phyloP scores from a whole-genome alignment of 345 rosid species.

The Eucalyptus albens region DNA sequence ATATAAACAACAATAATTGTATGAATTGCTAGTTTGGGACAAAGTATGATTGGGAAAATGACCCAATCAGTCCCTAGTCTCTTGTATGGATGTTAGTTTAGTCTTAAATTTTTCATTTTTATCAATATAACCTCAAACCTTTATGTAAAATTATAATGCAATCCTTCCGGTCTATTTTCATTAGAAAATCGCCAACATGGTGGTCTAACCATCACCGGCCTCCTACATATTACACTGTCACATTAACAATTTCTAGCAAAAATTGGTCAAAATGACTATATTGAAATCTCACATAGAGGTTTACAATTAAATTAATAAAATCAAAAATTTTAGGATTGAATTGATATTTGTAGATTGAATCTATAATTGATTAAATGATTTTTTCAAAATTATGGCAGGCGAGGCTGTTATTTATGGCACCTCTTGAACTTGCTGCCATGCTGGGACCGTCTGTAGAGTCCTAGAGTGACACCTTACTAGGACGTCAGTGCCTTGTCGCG shows the following conservation, averaged over 20 bases:
- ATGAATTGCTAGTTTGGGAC: background rate
- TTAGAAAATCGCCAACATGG: rapidly evolving
- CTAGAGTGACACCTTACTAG: background rate
- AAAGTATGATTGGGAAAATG: background rate
- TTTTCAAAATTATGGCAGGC: background rate
- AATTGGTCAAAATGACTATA: background rate
- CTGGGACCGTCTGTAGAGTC: background rate
- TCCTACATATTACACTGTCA: background rate
- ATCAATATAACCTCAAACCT: background rate
- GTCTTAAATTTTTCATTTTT: background rate
- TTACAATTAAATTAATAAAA: background rate
- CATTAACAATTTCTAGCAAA: background rate
- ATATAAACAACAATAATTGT: background rate
- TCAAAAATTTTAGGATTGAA: rapidly evolving
- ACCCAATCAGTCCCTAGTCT: rapidly evolving
- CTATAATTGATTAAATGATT: background rate
- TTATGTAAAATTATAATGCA: background rate
- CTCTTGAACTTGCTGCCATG: background rate
- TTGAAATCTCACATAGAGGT: background rate
- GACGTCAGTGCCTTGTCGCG: background rate
- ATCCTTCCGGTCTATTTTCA: background rate
- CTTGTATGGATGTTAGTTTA: background rate
- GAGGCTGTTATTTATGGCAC: background rate
- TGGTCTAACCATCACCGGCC: rapidly evolving
- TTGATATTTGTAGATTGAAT: rapidly evolving